These are phyloP conservation scores for Trichoderma orchidacearum DNA, from an alignment of 495 filamentous ascomycete species.

Conservation along the genomic window DNA sequence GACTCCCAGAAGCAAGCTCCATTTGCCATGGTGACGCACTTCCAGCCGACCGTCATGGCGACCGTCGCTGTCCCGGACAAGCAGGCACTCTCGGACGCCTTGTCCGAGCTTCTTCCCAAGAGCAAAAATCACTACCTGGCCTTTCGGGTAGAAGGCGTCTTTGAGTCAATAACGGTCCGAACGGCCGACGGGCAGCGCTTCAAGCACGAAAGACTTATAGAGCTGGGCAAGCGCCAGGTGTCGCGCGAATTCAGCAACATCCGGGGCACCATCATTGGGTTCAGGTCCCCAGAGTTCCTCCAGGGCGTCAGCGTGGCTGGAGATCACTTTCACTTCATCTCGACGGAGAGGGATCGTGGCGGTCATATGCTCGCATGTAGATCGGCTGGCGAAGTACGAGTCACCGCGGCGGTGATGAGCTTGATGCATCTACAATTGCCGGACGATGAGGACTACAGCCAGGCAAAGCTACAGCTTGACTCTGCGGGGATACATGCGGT, in stretches of 20 bases:
- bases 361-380: slow-evolving; percentile 36
- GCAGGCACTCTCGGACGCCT: slow-evolving; percentile 17
- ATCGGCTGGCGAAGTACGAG: slow-evolving; percentile 19
- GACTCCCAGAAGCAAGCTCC: slow-evolving; percentile 16
- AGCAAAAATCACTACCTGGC: slow-evolving; percentile 25
- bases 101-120: slow-evolving; percentile 20
- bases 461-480: slow-evolving; percentile 22
- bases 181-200: slow-evolving; percentile 20
- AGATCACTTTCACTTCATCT: slow-evolving; percentile 39
- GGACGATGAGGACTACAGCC: slow-evolving; percentile 25
- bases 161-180: slow-evolving; percentile 20
- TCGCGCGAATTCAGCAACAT: slow-evolving; percentile 18
- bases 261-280: slow-evolving; percentile 32
- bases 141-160: slow-evolving; percentile 23
- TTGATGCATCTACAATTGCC: slow-evolving; percentile 26
- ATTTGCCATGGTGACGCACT: slow-evolving; percentile 29
- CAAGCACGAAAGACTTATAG: slow-evolving; percentile 23
- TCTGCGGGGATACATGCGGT: slow-evolving; percentile 14
- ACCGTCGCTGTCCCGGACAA: slow-evolving; percentile 16
- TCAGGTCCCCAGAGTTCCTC: slow-evolving; percentile 30
- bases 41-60: slow-evolving; percentile 12
- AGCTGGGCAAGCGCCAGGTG: slow-evolving; percentile 26
- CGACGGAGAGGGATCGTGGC: slow-evolving; percentile 23
- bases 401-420: slow-evolving; percentile 17
- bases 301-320: slow-evolving; percentile 36